phyloP scores from a whole-genome alignment of 2,329 filamentous ascomycete species.

The Penicillium fuscoglaucum region DNA sequence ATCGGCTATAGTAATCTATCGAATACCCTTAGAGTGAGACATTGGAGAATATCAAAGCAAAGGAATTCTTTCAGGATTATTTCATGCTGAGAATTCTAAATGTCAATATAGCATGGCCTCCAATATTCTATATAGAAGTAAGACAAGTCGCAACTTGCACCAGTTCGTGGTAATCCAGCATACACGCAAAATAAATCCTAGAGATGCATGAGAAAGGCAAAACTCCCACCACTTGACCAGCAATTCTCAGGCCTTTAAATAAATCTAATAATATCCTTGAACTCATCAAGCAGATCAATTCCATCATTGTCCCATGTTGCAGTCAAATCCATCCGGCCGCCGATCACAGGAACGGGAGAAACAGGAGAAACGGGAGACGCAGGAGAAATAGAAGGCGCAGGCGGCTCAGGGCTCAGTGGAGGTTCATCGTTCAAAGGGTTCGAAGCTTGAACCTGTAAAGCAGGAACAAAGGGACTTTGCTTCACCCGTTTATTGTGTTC shows the following conservation, averaged over 20 bases:
- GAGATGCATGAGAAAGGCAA: not conserved
- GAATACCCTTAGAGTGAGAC: not conserved
- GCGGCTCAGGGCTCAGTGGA: not conserved
- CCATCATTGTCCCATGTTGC: slow-evolving; percentile 41
- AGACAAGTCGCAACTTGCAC: not conserved
- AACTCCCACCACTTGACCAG: not conserved
- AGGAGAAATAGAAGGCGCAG: not conserved
- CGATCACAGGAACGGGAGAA: not conserved
- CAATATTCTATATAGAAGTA: slow-evolving; percentile 2
- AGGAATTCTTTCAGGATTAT: not conserved
- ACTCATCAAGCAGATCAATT: slow-evolving; percentile 41
- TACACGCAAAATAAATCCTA: not conserved
- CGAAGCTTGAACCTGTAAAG: not conserved
- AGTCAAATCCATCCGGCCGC: not conserved
- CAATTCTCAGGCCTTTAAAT: not conserved
- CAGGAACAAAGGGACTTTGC: not conserved
- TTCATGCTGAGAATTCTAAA: not conserved
- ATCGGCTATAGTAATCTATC: too few relatives aligned
- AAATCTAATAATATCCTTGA: slow-evolving; percentile 44
- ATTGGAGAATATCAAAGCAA: not conserved
- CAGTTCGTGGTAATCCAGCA: not conserved
- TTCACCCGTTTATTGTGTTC: not conserved
- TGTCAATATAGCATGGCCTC: not conserved
- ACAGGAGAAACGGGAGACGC: not conserved
- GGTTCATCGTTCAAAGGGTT: not conserved